Evolutionary conservation across 257 asterid genomes (phyloP), one percentile per base, ranked within the genome.

Genomic region (Cruciata laevipes): DNA sequence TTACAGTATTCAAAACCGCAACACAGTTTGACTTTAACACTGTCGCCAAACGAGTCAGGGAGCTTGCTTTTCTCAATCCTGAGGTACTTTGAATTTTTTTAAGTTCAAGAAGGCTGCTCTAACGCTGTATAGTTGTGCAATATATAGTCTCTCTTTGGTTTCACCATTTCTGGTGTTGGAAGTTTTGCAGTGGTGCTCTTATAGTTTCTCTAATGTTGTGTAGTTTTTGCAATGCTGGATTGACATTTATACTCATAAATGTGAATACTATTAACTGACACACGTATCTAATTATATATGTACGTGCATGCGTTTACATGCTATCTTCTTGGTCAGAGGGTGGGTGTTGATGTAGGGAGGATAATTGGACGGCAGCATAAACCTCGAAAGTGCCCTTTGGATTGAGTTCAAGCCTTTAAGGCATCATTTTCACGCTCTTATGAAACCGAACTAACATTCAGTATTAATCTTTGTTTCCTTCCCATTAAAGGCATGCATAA

Each of bases 41-140:
- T 67, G 87, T 94, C 69, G 87, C 95, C 71, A 91, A 95, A 70
- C 82, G 99, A 82, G 88, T 87, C 76, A 83, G 97, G 83, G 99
- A 94, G 85, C 95, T 94, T 79, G 99, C 99, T 64, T 94, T 94
- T 79, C 95, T 94, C 78, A 94, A 94, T 81, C 96, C 99, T 30
- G 83, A 87, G 97, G 97, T 92, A 76, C 37, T 68, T 62, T 64
- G 55, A 51, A 74, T 71, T 71, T 52, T 68, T 56, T n/a, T n/a
- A n/a, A 53, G n/a, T 61, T 69, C n/a, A 30, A 21, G 57, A 23
- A 6, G 16, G 10, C 21, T 52, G 35, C 65, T 42, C 35, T 20
- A 40, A 12, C 51, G 33, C 17, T 6, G 69, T 37, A 1, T 7
- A 37, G 10, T 37, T 8, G 10, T 37, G 42, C 42, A 37, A 27